Conservation (phyloP, 2,329 filamentous ascomycete genomes). For the Pseudogymnoascus pannorum region DNA sequence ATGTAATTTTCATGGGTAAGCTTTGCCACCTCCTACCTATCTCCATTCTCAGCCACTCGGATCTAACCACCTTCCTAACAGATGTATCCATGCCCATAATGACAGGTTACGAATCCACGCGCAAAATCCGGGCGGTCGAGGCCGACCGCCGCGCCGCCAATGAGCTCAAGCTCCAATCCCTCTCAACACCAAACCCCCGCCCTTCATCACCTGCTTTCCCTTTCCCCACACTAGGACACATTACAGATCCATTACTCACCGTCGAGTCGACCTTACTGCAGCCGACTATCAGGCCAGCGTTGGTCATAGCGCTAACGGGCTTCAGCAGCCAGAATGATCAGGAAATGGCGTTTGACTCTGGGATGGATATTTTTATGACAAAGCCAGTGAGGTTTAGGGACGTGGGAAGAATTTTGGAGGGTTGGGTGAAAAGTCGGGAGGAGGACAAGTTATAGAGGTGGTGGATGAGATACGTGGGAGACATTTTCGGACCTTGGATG, state of each 20-base stretch:
- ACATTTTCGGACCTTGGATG: neutral
- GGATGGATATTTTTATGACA: slow-evolving; percentile 46
- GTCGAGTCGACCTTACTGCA: slow-evolving; percentile 28
- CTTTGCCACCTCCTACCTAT: neutral
- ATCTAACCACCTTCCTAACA: slow-evolving; percentile 21
- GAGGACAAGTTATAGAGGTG: neutral
- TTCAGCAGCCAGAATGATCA: slow-evolving; percentile 41
- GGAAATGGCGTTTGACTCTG: slow-evolving; percentile 42
- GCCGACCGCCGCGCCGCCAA: slow-evolving; percentile 24
- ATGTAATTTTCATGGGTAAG: slow-evolving; percentile 42
- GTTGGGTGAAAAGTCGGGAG: slow-evolving; percentile 13
- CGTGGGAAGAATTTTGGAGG: slow-evolving; percentile 19
- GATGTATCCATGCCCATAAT: slow-evolving; percentile 51
- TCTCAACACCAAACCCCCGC: slow-evolving; percentile 12
- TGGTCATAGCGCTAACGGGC: slow-evolving; percentile 45
- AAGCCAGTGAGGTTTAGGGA: slow-evolving; percentile 37
- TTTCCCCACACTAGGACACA: neutral
- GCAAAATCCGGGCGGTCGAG: slow-evolving; percentile 41
- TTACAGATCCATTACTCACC: neutral
- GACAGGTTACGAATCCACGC: slow-evolving; percentile 41
- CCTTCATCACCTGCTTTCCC: slow-evolving; percentile 10
- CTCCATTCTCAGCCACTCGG: neutral
- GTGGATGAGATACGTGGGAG: neutral
- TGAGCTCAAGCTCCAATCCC: slow-evolving; percentile 15
- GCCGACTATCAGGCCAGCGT: slow-evolving; percentile 24